These are phyloP conservation scores for Tetrapisispora taiwanensis DNA, from an alignment of 805 yeast genomes.

Conservation along the genomic window DNA sequence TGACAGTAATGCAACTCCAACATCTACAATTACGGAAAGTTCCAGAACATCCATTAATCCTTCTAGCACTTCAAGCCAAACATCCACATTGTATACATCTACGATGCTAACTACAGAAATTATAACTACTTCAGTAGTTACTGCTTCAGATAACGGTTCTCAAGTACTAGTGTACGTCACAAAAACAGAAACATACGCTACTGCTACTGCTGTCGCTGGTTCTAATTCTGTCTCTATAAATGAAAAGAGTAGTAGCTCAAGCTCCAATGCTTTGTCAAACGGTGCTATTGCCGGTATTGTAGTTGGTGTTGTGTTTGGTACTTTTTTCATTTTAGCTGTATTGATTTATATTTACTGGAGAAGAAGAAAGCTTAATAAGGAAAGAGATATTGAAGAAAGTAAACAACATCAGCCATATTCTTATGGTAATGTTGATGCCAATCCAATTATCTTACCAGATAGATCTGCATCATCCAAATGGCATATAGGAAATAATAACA, in stretches of 20 bases:
- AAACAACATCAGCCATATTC: constrained; percentile 30
- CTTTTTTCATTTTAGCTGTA: constrained; percentile 29
- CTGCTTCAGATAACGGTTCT: constrained; percentile 11
- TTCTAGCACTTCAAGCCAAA: neutral
- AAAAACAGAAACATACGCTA: constrained; percentile 19
- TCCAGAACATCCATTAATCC: neutral
- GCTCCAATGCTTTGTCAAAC: constrained; percentile 13
- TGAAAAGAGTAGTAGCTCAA: constrained; percentile 2
- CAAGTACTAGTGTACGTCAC: constrained; percentile 19
- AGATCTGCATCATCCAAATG: constrained; percentile 8
- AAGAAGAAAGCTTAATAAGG: constrained; percentile 29
- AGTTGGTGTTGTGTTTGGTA: constrained; percentile 42
- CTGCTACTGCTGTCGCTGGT: constrained; percentile 8
- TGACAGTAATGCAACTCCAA: neutral
- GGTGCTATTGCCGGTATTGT: constrained; percentile 58
- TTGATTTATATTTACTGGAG: constrained; percentile 35
- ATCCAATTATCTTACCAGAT: constrained; percentile 18
- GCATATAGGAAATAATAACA: constrained; percentile 8
- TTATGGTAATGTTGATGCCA: constrained; percentile 25
- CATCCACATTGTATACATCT: constrained; percentile 8
- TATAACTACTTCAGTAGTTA: constrained; percentile 18
- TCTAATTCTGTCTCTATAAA: neutral
- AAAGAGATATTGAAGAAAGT: constrained; percentile 35
- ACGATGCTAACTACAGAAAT: constrained; percentile 17
- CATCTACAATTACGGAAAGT: neutral